A percentile compares a stretch with the other conserved stretches of the same genome.
phyloP scores from a whole-genome alignment of 306 rosid genomes.

The Ceratonia siliqua region DNA sequence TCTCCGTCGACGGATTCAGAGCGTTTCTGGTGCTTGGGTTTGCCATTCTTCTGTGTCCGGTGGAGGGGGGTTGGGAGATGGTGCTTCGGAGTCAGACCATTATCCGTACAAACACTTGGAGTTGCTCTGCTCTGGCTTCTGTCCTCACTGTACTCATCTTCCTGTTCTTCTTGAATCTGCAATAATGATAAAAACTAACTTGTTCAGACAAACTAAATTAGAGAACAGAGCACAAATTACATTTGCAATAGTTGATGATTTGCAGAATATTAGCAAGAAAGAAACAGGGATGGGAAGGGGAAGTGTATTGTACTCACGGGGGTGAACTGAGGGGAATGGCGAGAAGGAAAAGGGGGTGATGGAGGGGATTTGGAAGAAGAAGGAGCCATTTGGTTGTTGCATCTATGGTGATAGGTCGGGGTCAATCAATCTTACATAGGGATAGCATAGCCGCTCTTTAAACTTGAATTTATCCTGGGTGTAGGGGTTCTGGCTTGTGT shows the following conservation, averaged over 20 bases:
- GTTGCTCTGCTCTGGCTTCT: constrained; percentile 46
- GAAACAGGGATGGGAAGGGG: not conserved
- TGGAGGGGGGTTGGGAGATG: constrained; percentile 53
- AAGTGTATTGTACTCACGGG: constrained; percentile 28
- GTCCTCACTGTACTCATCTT: constrained; percentile 46
- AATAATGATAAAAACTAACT: not conserved
- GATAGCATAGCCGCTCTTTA: not conserved
- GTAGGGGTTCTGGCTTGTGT: not conserved
- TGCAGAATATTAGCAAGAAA: not conserved
- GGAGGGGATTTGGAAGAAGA: constrained; percentile 45
- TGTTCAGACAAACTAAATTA: not conserved
- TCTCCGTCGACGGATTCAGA: constrained; percentile 39
- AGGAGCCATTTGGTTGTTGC: constrained; percentile 24
- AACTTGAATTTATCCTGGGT: not conserved
- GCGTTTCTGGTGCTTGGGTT: constrained; percentile 44
- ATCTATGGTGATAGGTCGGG: not conserved
- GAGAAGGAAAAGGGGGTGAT: constrained; percentile 22
- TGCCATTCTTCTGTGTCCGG: constrained; percentile 25
- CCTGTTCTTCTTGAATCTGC: constrained; percentile 85
- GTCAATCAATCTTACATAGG: not conserved
- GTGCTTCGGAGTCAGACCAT: constrained; percentile 40
- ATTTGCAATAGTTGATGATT: not conserved
- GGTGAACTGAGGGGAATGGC: constrained; percentile 54
- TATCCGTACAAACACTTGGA: constrained; percentile 34
- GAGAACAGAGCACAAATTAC: not conserved